Conservation (phyloP, 1,284 basidiomycete genomes). For the Cutaneotrichosporon spelunceum region DNA sequence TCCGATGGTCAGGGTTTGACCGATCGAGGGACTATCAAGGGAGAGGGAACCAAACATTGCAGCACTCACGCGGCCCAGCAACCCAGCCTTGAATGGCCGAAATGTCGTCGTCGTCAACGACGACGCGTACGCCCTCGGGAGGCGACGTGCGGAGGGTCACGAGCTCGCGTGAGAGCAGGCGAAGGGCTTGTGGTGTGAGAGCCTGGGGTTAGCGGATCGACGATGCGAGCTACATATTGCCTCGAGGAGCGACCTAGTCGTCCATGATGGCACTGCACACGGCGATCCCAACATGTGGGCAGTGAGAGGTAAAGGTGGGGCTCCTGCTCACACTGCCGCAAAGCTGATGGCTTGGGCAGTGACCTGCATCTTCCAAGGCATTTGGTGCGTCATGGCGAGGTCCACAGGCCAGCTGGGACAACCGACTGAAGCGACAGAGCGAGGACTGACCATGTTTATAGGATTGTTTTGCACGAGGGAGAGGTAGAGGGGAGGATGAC, state of each 20-base stretch:
- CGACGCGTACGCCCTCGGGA: conserved; percentile 80
- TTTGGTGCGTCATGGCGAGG: no score
- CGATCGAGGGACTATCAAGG: neutral
- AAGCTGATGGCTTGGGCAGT: no score
- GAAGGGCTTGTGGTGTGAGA: conserved; percentile 51
- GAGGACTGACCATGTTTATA: neutral
- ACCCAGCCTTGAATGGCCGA: conserved; percentile 48
- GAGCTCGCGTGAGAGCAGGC: conserved; percentile 72
- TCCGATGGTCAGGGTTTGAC: neutral
- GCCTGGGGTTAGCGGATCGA: conserved; percentile 50
- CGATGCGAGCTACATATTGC: neutral
- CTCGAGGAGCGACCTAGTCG: no score
- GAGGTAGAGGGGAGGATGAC: neutral
- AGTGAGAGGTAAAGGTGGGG: no score
- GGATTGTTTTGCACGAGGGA: neutral
- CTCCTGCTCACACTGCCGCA: no score
- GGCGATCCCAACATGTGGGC: no score
- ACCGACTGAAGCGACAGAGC: no score
- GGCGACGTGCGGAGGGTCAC: conserved; percentile 71
- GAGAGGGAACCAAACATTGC: conserved; percentile 6
- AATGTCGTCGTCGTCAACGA: conserved; percentile 70
- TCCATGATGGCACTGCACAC: no score
- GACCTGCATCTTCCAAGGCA: no score
- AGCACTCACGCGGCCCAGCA: conserved; percentile 46
- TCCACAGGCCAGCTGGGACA: no score